These are phyloP conservation scores for Auricularia sp. DNA, from an alignment of 768 basidiomycete genomes.

Conservation along the genomic window DNA sequence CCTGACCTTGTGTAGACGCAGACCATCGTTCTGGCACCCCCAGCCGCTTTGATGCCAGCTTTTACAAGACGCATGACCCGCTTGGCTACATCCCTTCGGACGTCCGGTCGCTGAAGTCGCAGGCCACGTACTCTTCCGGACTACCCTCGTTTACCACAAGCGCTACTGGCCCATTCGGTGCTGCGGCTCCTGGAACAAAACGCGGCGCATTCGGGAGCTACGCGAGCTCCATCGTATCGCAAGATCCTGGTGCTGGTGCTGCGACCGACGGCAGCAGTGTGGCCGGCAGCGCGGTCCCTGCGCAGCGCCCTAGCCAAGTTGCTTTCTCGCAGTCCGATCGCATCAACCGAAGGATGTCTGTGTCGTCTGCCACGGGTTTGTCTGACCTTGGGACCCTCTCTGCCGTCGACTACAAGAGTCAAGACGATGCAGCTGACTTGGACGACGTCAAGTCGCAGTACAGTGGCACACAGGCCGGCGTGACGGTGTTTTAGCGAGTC, in stretches of 20 bases:
- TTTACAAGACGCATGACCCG: slow-evolving; percentile 92
- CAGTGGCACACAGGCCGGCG: slow-evolving; percentile 71
- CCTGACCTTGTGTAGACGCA: slow-evolving; percentile 14
- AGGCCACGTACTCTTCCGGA: slow-evolving; percentile 90
- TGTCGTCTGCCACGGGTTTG: slow-evolving; percentile 62
- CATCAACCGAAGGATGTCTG: slow-evolving; percentile 64
- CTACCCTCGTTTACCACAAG: slow-evolving; percentile 65
- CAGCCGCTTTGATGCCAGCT: slow-evolving; percentile 89
- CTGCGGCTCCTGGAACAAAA: slow-evolving; percentile 55
- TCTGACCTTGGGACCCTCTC: slow-evolving; percentile 74
- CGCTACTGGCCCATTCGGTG: slow-evolving; percentile 57
- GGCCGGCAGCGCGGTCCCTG: slow-evolving; percentile 34
- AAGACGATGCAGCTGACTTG: slow-evolving; percentile 67
- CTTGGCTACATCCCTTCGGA: slow-evolving; percentile 92
- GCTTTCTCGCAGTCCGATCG: slow-evolving; percentile 89
- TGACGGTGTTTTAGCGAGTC: slow-evolving; percentile 62
- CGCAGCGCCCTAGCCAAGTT: slow-evolving; percentile 41
- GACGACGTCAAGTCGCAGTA: slow-evolving; percentile 90
- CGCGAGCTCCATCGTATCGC: slow-evolving; percentile 87
- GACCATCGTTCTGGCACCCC: slow-evolving; percentile 77
- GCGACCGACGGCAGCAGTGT: slow-evolving; percentile 54
- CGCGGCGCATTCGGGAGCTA: slow-evolving; percentile 61
- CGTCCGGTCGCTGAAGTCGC: slow-evolving; percentile 89
- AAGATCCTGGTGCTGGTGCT: slow-evolving; percentile 59
- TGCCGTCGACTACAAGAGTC: slow-evolving; percentile 78